These are phyloP conservation scores for Capsicum rhomboideum DNA, from an alignment of 257 asterid genomes.

Conservation along the genomic window DNA sequence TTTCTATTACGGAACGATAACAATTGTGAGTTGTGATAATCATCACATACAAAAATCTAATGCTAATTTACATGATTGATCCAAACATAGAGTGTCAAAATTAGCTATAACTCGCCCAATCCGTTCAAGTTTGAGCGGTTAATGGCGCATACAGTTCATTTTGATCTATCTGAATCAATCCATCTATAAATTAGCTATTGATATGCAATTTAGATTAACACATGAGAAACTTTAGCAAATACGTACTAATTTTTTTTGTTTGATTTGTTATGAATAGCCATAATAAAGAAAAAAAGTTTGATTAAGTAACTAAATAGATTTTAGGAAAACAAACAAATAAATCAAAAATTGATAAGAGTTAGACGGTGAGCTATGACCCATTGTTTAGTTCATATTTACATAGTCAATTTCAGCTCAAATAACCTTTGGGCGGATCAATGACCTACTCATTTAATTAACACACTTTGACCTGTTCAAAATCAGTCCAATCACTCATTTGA, in stretches of 20 bases:
- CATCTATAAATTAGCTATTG: neutral
- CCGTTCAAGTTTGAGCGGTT: neutral
- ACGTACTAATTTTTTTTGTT: too few species aligned
- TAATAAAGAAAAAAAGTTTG: too few species aligned
- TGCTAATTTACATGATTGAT: neutral
- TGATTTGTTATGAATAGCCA: too few species aligned
- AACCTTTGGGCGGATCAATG: too few species aligned
- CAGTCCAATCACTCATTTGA: neutral
- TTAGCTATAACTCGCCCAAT: neutral
- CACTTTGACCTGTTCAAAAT: neutral
- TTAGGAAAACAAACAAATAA: neutral
- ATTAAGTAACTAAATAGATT: too few species aligned
- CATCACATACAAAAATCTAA: neutral
- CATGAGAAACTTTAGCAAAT: too few species aligned
- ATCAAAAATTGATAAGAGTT: neutral
- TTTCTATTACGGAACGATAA: neutral
- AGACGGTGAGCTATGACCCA: neutral
- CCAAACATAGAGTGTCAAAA: neutral
- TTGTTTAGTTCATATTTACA: neutral
- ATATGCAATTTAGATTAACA: neutral
- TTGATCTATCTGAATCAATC: too few species aligned
- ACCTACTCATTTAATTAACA: neutral
- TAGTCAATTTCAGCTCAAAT: neutral
- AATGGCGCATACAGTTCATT: neutral
- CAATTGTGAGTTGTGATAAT: neutral